Conservation (phyloP, 2,329 filamentous ascomycete species). For the Colletotrichum karsti region DNA sequence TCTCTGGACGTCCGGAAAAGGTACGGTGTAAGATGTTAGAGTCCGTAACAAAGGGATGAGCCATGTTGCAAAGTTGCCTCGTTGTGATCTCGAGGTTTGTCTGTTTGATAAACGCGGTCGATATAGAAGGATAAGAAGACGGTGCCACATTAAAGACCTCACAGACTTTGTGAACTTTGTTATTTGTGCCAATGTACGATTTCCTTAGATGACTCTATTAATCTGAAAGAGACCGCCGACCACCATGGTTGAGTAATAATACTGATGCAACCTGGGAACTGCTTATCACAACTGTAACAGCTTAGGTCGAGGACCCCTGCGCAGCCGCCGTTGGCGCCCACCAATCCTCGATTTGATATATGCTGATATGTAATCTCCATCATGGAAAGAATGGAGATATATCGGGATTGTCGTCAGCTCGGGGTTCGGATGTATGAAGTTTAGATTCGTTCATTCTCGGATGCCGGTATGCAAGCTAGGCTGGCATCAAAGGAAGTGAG, state of each 20-base stretch:
- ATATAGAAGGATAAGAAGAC: not conserved
- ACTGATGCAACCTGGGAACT: not conserved
- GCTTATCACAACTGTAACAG: not conserved
- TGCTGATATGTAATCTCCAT: not conserved
- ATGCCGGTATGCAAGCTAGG: not conserved
- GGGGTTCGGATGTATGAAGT: not conserved
- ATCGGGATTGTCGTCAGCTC: not conserved
- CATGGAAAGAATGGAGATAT: not conserved
- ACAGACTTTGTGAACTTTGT: no score
- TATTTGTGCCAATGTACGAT: no score
- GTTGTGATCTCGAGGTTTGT: not conserved
- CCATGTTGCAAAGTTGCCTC: not conserved
- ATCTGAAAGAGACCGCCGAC: no score
- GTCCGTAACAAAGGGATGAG: conserved; percentile 8
- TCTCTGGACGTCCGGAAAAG: not conserved
- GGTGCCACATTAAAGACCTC: no score
- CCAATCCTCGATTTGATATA: not conserved
- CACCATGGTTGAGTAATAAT: no score
- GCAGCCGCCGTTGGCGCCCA: not conserved
- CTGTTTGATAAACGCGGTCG: not conserved
- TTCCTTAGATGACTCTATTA: no score
- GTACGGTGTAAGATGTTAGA: conserved; percentile 17
- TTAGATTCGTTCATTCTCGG: not conserved
- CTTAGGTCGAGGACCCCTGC: not conserved
- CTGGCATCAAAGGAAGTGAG: not conserved